phyloP scores from a whole-genome alignment of 495 filamentous ascomycete genomes.

The Chaetomium fimeti region DNA sequence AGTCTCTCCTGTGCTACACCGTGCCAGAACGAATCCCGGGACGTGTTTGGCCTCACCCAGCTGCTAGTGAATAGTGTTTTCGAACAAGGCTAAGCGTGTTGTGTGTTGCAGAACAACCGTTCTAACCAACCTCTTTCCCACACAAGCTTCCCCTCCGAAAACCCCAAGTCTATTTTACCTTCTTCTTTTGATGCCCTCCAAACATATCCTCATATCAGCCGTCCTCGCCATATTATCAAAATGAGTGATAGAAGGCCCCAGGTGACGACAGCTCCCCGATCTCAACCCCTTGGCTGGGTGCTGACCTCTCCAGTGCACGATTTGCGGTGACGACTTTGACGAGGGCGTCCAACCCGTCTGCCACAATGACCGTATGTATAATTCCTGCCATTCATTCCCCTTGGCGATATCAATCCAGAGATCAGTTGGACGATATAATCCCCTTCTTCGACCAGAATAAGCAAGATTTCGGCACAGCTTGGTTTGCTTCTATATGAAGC shows the following conservation, averaged over 20 bases:
- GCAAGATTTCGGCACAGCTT: too few species aligned
- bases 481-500: neutral
- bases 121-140: too few species aligned
- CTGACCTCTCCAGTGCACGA: neutral
- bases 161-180: neutral
- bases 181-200: neutral
- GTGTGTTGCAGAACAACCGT: neutral
- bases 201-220: neutral
- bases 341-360: neutral
- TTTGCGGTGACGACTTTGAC: constrained; percentile 2
- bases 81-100: too few species aligned
- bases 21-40: too few species aligned
- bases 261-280: neutral
- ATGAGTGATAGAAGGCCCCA: neutral
- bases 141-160: neutral
- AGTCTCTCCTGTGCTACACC: too few species aligned
- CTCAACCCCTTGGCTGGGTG: neutral
- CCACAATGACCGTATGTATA: neutral
- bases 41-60: too few species aligned
- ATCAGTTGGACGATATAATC: too few species aligned
- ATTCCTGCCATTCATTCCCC: neutral
- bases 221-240: neutral
- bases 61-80: too few species aligned
- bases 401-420: too few species aligned
- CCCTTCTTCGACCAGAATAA: too few species aligned